phyloP scores from a whole-genome alignment of 2,329 filamentous ascomycete species.

The Eurotiales sp. region DNA sequence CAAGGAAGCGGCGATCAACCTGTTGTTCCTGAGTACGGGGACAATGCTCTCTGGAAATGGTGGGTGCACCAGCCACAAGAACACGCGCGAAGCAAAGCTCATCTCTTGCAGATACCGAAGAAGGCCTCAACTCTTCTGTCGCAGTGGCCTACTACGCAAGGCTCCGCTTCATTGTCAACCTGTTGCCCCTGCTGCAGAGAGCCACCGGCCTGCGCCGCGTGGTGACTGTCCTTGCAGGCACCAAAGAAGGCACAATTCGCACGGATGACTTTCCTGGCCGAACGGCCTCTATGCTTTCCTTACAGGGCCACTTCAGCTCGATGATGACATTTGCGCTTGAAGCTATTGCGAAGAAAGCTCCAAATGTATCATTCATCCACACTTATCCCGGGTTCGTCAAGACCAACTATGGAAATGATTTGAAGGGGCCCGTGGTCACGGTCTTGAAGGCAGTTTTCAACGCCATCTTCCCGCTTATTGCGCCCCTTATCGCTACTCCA shows the following conservation, averaged over 20 bases:
- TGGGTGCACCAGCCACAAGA: neutral
- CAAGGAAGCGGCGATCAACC: conserved; percentile 52
- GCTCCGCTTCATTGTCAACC: conserved; percentile 53
- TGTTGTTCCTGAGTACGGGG: conserved; percentile 53
- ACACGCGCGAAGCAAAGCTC: neutral
- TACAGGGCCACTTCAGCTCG: conserved; percentile 44
- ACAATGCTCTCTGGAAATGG: conserved; percentile 16
- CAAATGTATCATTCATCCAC: conserved; percentile 48
- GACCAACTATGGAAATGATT: conserved; percentile 36
- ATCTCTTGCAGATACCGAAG: conserved; percentile 48
- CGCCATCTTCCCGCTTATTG: neutral
- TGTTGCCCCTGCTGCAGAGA: conserved; percentile 53
- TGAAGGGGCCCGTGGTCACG: neutral
- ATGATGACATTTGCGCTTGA: conserved; percentile 51
- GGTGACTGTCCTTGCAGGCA: conserved; percentile 52
- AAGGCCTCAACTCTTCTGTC: conserved; percentile 54
- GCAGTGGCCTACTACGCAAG: conserved; percentile 57
- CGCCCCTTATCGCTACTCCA: neutral
- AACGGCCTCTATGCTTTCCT: conserved; percentile 35
- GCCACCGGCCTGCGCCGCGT: conserved; percentile 50
- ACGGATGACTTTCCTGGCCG: conserved; percentile 45
- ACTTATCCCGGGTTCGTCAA: conserved; percentile 47
- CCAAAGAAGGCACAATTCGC: conserved; percentile 51
- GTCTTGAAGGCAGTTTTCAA: neutral
- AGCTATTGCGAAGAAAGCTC: conserved; percentile 44